These are phyloP conservation scores for Globisporangium sylvaticum DNA, from an alignment of 352 stramenopile genomes.

Conservation along the genomic window DNA sequence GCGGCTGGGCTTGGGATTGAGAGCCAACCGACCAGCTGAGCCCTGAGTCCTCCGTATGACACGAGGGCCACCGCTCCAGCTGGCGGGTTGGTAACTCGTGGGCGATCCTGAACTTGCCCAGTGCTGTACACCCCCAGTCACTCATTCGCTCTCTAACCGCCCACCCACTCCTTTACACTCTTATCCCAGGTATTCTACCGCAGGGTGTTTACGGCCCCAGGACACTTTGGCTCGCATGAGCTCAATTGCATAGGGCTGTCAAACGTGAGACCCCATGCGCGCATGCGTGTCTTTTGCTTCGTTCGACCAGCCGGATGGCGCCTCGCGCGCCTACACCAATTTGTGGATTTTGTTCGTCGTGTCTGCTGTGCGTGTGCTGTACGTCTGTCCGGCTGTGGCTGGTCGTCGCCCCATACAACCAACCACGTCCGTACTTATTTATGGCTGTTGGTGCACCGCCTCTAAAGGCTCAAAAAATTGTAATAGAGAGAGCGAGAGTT, in stretches of 20 bases:
- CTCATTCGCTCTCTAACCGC: too few relatives aligned
- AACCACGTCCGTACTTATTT: too few relatives aligned
- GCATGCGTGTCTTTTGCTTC: background rate
- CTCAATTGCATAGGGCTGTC: background rate
- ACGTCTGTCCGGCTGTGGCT: background rate
- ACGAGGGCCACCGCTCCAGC: background rate
- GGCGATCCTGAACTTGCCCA: background rate
- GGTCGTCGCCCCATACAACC: background rate
- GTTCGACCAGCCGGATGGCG: background rate
- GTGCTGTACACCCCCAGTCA: background rate
- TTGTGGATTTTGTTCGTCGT: background rate
- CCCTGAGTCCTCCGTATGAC: background rate
- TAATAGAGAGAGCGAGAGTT: background rate
- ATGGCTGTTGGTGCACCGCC: too few relatives aligned
- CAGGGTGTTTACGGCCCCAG: background rate
- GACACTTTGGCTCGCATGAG: background rate
- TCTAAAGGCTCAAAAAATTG: background rate
- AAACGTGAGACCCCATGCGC: background rate
- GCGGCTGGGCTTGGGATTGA: background rate
- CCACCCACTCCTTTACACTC: background rate
- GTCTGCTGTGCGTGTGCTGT: background rate
- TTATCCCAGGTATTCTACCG: background rate
- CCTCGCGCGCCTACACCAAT: background rate
- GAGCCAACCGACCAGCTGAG: background rate
- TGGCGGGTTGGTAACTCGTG: background rate